Conservation (phyloP, 1,284 basidiomycete genomes). For the Trametes sp. region DNA sequence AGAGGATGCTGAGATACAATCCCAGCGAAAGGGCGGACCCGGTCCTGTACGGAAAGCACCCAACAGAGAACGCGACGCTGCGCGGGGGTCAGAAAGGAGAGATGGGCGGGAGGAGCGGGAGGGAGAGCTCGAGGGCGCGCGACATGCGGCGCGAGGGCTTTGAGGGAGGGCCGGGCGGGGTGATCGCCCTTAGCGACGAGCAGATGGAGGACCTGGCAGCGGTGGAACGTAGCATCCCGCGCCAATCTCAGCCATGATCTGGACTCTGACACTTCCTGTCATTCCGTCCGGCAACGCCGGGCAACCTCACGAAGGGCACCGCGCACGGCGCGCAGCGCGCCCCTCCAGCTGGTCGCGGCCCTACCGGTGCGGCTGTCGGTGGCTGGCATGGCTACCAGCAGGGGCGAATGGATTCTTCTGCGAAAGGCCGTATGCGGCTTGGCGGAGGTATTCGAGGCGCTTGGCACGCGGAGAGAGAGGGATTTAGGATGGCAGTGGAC, state of each 20-base stretch:
- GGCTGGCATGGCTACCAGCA: conserved; percentile 14
- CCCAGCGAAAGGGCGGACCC: conserved; percentile 34
- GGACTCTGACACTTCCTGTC: conserved; percentile 22
- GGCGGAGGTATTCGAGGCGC: neutral
- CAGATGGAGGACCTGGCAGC: conserved; percentile 23
- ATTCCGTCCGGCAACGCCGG: neutral
- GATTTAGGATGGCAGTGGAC: neutral
- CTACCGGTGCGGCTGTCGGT: conserved; percentile 6
- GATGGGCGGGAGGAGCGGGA: conserved; percentile 23
- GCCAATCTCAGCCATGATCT: conserved; percentile 28
- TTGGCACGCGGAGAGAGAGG: neutral
- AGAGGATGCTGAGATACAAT: conserved; percentile 41
- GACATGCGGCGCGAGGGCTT: conserved; percentile 14
- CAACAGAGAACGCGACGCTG: conserved; percentile 33
- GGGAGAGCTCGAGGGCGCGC: conserved; percentile 19
- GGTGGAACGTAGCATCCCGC: conserved; percentile 7
- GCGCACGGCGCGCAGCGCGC: no score
- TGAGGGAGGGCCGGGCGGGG: conserved; percentile 14
- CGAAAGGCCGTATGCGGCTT: neutral
- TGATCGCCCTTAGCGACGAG: conserved; percentile 31
- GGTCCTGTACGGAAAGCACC: conserved; percentile 34
- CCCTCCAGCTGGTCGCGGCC: neutral
- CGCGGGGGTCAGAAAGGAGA: conserved; percentile 27
- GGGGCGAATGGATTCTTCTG: neutral
- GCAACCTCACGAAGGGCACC: neutral